These are phyloP conservation scores for Aspergillus biplanus DNA, from an alignment of 495 filamentous ascomycete genomes.

Conservation along the genomic window DNA sequence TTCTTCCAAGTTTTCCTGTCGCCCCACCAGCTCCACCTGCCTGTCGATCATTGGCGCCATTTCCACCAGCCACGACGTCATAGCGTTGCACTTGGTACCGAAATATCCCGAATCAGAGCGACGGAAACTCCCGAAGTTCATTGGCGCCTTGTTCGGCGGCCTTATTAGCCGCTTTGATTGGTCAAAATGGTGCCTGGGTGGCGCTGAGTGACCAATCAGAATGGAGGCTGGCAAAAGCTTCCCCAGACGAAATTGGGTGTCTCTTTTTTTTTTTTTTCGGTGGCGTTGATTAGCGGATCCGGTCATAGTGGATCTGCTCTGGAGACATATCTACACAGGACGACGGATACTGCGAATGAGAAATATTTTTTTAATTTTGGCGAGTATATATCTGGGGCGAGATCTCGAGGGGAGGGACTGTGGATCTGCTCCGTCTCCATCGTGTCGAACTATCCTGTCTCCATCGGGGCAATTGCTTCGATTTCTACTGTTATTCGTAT, in stretches of 20 bases:
- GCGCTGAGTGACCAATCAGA: constrained; percentile 7
- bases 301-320: background rate
- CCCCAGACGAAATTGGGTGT: constrained; percentile 9
- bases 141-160: constrained; percentile 1
- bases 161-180: background rate
- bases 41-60: constrained; percentile 20
- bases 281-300: constrained; percentile 9
- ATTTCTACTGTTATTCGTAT: background rate
- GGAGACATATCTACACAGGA: background rate
- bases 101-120: constrained; percentile 21
- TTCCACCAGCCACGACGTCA: constrained; percentile 35
- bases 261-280: background rate
- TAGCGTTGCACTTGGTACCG: constrained; percentile 34
- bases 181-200: background rate
- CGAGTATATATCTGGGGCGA: background rate
- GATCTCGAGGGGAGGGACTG: background rate
- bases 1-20: background rate
- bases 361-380: background rate
- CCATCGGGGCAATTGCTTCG: background rate
- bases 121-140: constrained; percentile 29
- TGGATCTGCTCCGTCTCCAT: background rate
- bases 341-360: background rate
- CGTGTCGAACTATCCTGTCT: background rate
- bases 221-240: constrained; percentile 1
- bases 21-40: constrained; percentile 1